These are phyloP conservation scores for Coniochaeta pulveracea DNA, from an alignment of 2,329 filamentous ascomycete species.

Conservation along the genomic window DNA sequence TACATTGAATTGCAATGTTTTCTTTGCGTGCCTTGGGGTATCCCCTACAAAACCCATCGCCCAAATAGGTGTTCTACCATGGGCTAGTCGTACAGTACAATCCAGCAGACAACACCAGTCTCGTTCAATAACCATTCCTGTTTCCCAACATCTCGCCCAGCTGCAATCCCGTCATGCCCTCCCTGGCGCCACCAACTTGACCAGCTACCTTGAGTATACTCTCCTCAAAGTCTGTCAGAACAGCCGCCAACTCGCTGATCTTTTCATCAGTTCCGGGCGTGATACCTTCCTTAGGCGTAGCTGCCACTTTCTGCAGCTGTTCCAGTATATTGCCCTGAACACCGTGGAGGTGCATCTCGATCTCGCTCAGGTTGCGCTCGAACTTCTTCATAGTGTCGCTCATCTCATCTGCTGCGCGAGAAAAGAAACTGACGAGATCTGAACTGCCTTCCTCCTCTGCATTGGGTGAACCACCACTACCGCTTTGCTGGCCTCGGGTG, in stretches of 20 bases:
- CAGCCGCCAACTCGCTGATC: slow-evolving; percentile 40
- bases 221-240: slow-evolving; percentile 53
- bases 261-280: slow-evolving; percentile 29
- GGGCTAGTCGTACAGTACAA: too few relatives aligned
- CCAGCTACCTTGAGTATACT: slow-evolving; percentile 52
- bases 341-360: slow-evolving; percentile 52
- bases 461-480: slow-evolving; percentile 24
- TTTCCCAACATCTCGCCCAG: slow-evolving; percentile 32
- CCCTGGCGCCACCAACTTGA: slow-evolving; percentile 46
- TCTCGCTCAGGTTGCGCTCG: slow-evolving; percentile 47
- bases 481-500: slow-evolving; percentile 28
- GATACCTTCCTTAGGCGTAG: slow-evolving; percentile 20
- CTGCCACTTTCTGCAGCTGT: slow-evolving; percentile 40
- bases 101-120: too few relatives aligned
- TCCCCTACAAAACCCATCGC: too few relatives aligned
- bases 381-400: slow-evolving; percentile 43
- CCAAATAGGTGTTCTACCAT: too few relatives aligned
- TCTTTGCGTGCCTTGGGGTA: too few relatives aligned
- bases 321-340: slow-evolving; percentile 50
- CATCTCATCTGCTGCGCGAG: slow-evolving; percentile 51
- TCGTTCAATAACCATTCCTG: too few relatives aligned
- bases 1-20: too few relatives aligned
- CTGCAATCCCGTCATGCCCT: slow-evolving; percentile 48
- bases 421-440: slow-evolving; percentile 55
- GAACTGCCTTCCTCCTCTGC: slow-evolving; percentile 38